Percentiles rank a stretch among this genome's conserved stretches.
Conservation (phyloP, 169 alveolate species). For the Sarcocystis neurona region DNA sequence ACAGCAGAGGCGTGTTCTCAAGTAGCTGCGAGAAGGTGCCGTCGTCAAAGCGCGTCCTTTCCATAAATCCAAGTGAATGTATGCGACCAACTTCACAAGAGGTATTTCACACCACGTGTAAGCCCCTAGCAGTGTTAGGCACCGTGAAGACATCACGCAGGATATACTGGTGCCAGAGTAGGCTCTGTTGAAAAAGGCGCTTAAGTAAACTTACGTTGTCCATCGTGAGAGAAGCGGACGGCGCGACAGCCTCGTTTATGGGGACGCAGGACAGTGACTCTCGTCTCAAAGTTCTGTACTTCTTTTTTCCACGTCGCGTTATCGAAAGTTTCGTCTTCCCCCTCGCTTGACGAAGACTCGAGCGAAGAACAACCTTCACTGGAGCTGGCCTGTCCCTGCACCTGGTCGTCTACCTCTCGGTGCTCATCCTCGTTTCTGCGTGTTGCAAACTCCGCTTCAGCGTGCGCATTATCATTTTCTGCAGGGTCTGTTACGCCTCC, state of each 20-base stretch:
- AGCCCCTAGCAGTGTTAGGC: too few species aligned
- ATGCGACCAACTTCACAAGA: not conserved
- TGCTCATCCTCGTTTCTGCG: not conserved
- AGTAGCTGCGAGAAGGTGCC: too few species aligned
- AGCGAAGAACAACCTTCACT: not conserved
- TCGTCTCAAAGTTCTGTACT: slow-evolving; percentile 3
- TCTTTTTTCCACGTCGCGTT: slow-evolving; percentile 19
- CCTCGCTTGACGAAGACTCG: not conserved
- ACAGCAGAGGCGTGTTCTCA: too few species aligned
- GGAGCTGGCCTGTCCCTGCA: not conserved
- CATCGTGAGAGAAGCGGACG: slow-evolving; percentile 22
- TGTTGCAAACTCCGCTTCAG: not conserved
- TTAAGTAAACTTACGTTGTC: slow-evolving; percentile 1
- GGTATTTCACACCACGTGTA: too few species aligned
- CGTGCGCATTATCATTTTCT: not conserved
- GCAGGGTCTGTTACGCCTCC: too few species aligned
- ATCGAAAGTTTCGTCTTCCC: not conserved
- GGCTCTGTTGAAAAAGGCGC: too few species aligned
- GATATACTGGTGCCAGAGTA: too few species aligned
- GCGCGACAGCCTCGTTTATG: slow-evolving; percentile 38
- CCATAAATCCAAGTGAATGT: not conserved
- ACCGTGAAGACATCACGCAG: too few species aligned
- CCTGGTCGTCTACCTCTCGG: not conserved
- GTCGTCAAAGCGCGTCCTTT: too few species aligned
- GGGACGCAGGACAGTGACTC: not conserved